phyloP scores from a whole-genome alignment of 2,329 filamentous ascomycete species.

The Madurella mycetomatis region DNA sequence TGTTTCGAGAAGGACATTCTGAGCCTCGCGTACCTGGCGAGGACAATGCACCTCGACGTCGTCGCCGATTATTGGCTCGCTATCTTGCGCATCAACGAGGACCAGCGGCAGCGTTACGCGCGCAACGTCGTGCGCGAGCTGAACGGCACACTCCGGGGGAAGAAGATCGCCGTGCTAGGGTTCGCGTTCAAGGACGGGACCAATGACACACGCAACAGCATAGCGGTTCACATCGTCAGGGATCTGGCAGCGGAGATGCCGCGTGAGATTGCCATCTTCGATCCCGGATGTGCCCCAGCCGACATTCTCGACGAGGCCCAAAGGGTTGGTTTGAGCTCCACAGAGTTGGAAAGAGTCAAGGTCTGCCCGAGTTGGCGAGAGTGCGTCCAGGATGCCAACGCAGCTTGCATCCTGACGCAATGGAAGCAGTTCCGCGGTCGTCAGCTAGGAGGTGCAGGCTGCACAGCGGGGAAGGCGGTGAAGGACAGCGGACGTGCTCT shows the following conservation, averaged over 20 bases:
- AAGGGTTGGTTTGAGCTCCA: slow-evolving; percentile 28
- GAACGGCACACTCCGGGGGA: slow-evolving; percentile 49
- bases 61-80: slow-evolving; percentile 57
- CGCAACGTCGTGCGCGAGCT: slow-evolving; percentile 50
- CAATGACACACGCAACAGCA: slow-evolving; percentile 53
- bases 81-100: slow-evolving; percentile 56
- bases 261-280: slow-evolving; percentile 48
- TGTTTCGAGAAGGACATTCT: slow-evolving; percentile 62
- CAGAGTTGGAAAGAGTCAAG: slow-evolving; percentile 30
- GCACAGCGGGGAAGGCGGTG: neutral
- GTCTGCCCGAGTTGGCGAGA: slow-evolving; percentile 40
- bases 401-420: slow-evolving; percentile 48
- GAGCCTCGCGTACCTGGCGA: slow-evolving; percentile 54
- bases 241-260: slow-evolving; percentile 46
- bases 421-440: slow-evolving; percentile 47
- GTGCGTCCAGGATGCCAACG: slow-evolving; percentile 42
- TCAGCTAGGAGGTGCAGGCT: slow-evolving; percentile 15
- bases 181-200: slow-evolving; percentile 62
- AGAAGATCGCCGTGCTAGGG: slow-evolving; percentile 55
- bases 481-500: neutral
- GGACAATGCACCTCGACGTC: slow-evolving; percentile 51
- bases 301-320: slow-evolving; percentile 29
- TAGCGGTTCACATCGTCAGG: slow-evolving; percentile 50
- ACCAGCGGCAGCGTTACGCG: slow-evolving; percentile 52
- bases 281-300: slow-evolving; percentile 41